Base-by-base conservation (phyloP, 139 green algal genomes). In the Chlorella sp. region DNA sequence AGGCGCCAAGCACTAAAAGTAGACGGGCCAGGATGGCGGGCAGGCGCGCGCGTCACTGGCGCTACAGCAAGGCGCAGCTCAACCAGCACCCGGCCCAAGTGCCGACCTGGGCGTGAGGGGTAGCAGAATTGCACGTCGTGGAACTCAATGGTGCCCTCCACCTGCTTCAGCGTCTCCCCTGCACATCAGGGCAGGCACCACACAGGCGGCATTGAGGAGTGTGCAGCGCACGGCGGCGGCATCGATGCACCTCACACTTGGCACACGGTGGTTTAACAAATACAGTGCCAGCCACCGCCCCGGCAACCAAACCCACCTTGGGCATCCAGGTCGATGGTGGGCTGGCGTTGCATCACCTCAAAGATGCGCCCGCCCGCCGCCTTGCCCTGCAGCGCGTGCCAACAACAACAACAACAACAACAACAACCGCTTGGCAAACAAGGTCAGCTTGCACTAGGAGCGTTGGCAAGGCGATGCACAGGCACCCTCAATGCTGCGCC, bases 41-140 rank as follows among this genome's bases (percentile, higher is more conserved):
- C 26, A n/a, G n/a, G n/a, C n/a, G n/a, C n/a, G n/a, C n/a, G n/a
- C n/a, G n/a, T n/a, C n/a, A n/a, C n/a, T n/a, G n/a, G n/a, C 13
- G 56, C 56, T 24, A 20, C n/a, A n/a, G n/a, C n/a, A n/a, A n/a
- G n/a, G n/a, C n/a, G n/a, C n/a, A n/a, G n/a, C n/a, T n/a, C 6
- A 36, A 13, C 60, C 7, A 68, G 60, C 60, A 36, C 16, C 8
- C n/a, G 7, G 30, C 32, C 16, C n/a, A 13, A 70, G 64, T 26
- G 46, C 80, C 40, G 38, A 80, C 81, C 81, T 36, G 81, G 70
- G 48, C 81, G 70, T 0, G 91, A 82, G 7, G 96, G 96, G 92
- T 99, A 98, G 54, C 85, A 58, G 62, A 98, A 98, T 17, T 51
- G 28, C 44, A 98, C 93, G 56, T 91, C 70, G 5, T 75, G 69